phyloP scores from a whole-genome alignment of 2,329 filamentous ascomycete species.

The Talaromyces pinophilus region DNA sequence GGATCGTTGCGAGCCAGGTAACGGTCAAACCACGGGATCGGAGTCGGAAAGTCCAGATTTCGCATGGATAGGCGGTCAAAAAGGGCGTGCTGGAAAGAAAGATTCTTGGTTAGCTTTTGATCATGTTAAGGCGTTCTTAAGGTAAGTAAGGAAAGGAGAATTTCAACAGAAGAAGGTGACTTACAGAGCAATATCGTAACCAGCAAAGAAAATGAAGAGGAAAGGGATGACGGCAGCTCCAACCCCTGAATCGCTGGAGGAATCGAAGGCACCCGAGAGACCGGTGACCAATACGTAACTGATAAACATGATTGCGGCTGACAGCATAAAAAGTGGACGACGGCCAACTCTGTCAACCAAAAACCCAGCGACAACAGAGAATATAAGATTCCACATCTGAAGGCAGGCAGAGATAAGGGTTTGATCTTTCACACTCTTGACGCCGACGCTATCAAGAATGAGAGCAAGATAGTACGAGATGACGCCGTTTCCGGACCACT shows the following conservation, averaged over 20 bases:
- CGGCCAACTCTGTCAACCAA: constrained; percentile 54
- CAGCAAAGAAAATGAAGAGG: constrained; percentile 56
- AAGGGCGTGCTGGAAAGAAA: neutral
- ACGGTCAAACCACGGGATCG: neutral
- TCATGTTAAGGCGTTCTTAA: neutral
- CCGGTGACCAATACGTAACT: constrained; percentile 55
- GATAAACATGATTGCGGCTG: constrained; percentile 49
- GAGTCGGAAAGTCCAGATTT: neutral
- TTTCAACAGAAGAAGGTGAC: neutral
- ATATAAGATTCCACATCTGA: constrained; percentile 49
- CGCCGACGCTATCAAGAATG: constrained; percentile 63
- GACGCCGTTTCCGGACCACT: constrained; percentile 67
- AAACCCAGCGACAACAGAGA: constrained; percentile 58
- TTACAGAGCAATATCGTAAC: constrained; percentile 12
- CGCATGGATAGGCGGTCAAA: neutral
- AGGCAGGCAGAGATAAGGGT: constrained; percentile 3
- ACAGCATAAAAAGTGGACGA: constrained; percentile 49
- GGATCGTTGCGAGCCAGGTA: neutral
- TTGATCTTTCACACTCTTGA: constrained; percentile 39
- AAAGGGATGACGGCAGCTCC: constrained; percentile 55
- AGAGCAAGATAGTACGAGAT: constrained; percentile 68
- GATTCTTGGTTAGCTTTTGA: neutral
- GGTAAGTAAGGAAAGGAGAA: too few relatives aligned
- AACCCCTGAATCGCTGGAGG: constrained; percentile 50
- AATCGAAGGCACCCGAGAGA: constrained; percentile 55